phyloP scores from a whole-genome alignment of 2,329 filamentous ascomycete genomes.

The Chaetomiaceae sp. region DNA sequence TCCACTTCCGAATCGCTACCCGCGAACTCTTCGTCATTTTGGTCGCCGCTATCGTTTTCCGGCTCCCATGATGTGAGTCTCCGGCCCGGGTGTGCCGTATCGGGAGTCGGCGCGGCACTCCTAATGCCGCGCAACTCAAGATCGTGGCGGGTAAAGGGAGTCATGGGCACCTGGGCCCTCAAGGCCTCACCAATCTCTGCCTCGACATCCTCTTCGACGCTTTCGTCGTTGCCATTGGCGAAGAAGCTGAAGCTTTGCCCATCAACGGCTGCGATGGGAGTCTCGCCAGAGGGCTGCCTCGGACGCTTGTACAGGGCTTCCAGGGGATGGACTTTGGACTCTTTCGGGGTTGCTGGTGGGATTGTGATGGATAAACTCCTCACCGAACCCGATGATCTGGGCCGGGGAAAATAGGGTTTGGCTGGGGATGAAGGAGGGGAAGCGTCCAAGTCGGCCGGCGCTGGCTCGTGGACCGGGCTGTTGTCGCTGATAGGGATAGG shows the following conservation, averaged over 20 bases:
- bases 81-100: constrained; percentile 74
- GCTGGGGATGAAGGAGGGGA: constrained; percentile 19
- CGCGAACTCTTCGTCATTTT: constrained; percentile 41
- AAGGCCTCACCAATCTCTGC: constrained; percentile 42
- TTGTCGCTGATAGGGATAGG: background rate
- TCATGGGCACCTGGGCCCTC: constrained; percentile 57
- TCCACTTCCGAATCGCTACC: constrained; percentile 33
- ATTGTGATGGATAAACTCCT: constrained; percentile 54
- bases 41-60: constrained; percentile 42
- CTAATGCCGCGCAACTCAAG: constrained; percentile 69
- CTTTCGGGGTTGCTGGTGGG: constrained; percentile 43
- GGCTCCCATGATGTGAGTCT: constrained; percentile 56
- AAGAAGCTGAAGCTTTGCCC: constrained; percentile 76
- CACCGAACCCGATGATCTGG: constrained; percentile 48
- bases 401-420: constrained; percentile 36
- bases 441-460: background rate
- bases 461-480: background rate
- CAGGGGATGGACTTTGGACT: constrained; percentile 67
- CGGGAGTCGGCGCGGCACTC: constrained; percentile 89
- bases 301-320: constrained; percentile 86
- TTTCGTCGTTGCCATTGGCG: constrained; percentile 41
- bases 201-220: constrained; percentile 35
- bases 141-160: constrained; percentile 77
- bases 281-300: constrained; percentile 40
- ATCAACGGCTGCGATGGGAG: constrained; percentile 37